Conservation (phyloP, 331 rosid species). For the Stylosanthes scabra region DNA sequence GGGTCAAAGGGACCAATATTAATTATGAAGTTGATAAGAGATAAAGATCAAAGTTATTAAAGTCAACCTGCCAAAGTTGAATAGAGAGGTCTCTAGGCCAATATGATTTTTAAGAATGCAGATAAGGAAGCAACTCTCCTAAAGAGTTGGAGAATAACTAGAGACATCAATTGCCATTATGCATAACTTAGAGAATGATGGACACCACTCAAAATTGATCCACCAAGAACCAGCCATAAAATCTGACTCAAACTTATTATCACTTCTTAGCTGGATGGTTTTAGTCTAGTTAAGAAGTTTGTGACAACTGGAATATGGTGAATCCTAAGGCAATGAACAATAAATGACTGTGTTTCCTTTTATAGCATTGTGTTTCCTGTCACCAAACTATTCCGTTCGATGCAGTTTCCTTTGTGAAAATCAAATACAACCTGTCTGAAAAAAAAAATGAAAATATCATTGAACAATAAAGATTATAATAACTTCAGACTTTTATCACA, state of each 20-base stretch:
- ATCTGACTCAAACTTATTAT: slow-evolving; percentile 4
- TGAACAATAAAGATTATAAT: background rate
- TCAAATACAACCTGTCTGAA: slow-evolving; percentile 5
- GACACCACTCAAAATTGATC: slow-evolving; percentile 10
- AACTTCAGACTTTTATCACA: background rate
- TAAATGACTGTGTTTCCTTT: background rate
- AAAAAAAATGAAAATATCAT: slow-evolving; percentile 6
- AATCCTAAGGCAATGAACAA: background rate
- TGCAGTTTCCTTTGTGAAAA: background rate
- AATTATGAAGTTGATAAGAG: slow-evolving; percentile 18
- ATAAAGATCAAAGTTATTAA: slow-evolving; percentile 3
- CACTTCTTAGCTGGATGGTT: slow-evolving; percentile 3
- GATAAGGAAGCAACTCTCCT: slow-evolving; percentile 19
- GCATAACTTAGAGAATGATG: slow-evolving; percentile 2
- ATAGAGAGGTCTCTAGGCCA: background rate
- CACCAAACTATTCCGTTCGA: slow-evolving; percentile 6
- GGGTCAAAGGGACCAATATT: background rate
- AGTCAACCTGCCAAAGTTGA: slow-evolving; percentile 25
- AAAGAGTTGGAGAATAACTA: slow-evolving; percentile 24
- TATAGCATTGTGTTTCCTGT: background rate
- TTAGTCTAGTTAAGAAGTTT: background rate
- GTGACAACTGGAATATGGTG: background rate
- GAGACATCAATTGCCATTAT: slow-evolving; percentile 6
- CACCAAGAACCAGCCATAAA: background rate
- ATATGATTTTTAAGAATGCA: background rate